Conservation (phyloP, 2,329 filamentous ascomycete species). For the Chalaropsis thielavioides region DNA sequence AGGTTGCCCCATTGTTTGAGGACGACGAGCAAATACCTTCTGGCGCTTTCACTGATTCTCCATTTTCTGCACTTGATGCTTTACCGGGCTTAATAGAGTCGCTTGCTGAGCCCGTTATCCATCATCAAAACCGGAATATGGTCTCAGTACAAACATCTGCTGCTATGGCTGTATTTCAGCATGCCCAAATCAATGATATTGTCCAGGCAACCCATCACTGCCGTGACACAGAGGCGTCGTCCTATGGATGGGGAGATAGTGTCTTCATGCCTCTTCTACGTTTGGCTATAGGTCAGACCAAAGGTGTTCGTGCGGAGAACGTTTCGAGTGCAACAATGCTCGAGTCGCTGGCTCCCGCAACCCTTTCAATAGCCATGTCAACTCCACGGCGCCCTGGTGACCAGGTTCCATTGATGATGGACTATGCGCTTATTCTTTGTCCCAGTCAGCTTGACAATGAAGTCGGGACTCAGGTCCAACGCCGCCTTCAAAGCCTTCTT, state of each 20-base stretch:
- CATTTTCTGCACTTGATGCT: slow-evolving; percentile 11
- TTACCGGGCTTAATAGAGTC: slow-evolving; percentile 9
- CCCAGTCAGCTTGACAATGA: slow-evolving; percentile 6
- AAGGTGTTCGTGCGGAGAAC: slow-evolving; percentile 9
- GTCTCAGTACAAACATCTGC: slow-evolving; percentile 13
- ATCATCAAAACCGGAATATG: slow-evolving; percentile 8
- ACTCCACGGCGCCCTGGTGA: not conserved
- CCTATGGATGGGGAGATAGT: slow-evolving; percentile 10
- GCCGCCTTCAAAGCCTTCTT: slow-evolving; percentile 7
- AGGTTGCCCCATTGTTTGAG: slow-evolving; percentile 10
- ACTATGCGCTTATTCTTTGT: slow-evolving; percentile 12
- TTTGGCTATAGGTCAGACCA: slow-evolving; percentile 8
- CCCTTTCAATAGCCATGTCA: slow-evolving; percentile 6
- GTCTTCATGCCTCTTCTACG: slow-evolving; percentile 13
- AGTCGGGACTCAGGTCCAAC: slow-evolving; percentile 11
- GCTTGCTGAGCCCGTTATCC: slow-evolving; percentile 7
- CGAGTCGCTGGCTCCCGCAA: not conserved
- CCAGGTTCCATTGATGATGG: slow-evolving; percentile 10
- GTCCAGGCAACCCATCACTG: slow-evolving; percentile 13
- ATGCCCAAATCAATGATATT: slow-evolving; percentile 10
- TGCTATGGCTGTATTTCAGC: slow-evolving; percentile 14
- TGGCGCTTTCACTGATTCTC: slow-evolving; percentile 11
- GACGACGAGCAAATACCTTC: slow-evolving; percentile 11
- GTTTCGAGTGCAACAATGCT: slow-evolving; percentile 8
- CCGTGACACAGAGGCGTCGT: slow-evolving; percentile 8